phyloP scores from a whole-genome alignment of 2,329 filamentous ascomycete genomes.

The Apiospora phragmitis region DNA sequence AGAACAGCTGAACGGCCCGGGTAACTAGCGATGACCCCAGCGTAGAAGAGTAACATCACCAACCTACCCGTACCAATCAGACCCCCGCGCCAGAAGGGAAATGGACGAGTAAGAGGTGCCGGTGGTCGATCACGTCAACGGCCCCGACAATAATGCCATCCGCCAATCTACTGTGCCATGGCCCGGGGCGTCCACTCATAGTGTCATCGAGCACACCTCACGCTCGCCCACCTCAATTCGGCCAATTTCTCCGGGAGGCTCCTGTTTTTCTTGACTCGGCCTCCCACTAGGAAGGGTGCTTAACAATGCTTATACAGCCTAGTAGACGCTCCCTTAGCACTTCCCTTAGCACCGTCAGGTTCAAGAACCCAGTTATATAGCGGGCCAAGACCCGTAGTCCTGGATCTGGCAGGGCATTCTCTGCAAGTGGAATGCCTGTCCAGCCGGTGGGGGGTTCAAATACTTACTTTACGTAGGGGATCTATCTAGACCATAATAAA shows the following conservation, averaged over 20 bases:
- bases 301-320: conserved; percentile 2
- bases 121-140: conserved; percentile 6
- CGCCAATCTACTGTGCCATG: background rate
- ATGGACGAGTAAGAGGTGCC: conserved; percentile 1
- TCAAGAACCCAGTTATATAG: background rate
- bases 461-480: background rate
- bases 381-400: conserved; percentile 5
- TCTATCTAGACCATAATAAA: background rate
- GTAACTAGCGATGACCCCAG: background rate
- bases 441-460: background rate
- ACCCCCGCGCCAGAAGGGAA: background rate
- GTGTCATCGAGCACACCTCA: conserved; percentile 3
- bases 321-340: background rate
- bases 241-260: background rate
- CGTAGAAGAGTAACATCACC: background rate
- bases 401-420: conserved; percentile 5
- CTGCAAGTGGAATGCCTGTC: background rate
- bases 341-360: background rate
- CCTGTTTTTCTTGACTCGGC: background rate
- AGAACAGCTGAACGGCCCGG: background rate
- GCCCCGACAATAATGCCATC: conserved; percentile 8
- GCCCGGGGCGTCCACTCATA: background rate
- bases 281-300: background rate
- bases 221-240: conserved; percentile 1
- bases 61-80: background rate